Evolutionary conservation across 768 basidiomycete genomes (phyloP), one percentile per base, ranked within the genome.

Genomic region (Suillus subaureus): DNA sequence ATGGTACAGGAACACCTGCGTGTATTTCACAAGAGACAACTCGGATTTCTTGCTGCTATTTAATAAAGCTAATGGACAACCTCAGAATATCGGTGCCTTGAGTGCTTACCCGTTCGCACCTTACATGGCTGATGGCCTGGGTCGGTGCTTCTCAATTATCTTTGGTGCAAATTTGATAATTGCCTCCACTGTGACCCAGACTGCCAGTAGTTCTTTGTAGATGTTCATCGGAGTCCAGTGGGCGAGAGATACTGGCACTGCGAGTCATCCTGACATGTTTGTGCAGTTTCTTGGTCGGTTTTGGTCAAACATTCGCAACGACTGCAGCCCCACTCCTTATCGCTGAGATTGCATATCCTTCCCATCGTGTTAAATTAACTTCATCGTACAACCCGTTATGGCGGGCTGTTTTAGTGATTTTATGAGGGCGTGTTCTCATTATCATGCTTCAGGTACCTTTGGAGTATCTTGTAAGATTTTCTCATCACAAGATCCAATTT

Each of bases 1-100:
- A 71, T 91, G 89, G 89, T 88, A 88, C 78, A 90, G 87, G 80
- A 90, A 90, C 79, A 83, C 75, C 74, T 81, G 88, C 86, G 71
- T 21, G 80, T 70, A 16, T 7, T 39, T 54, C 5, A 6, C 15
- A 2, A 43, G n/a, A 49, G 47, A 3, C 35, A 37, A 8, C 33
- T 33, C 33, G 33, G 33, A 33, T 33, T 6, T 33, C 6, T 33
- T 33, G 33, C 33, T 33, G 33, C 33, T 6, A 33, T 33, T 33
- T 6, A 33, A 33, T 33, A 0, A 33, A 33, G 6, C 33, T 33
- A 33, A 33, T 6, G 33, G 33, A 33, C 33, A 33, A 33, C 33
- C 33, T 33, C 33, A 33, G 33, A 33, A 33, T 6, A 6, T 33
- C 33, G 33, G 33, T 33, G 33, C 33, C 33, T 33, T 33, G 33